These are phyloP conservation scores for Neonectria neomacrospora DNA, from an alignment of 2,329 filamentous ascomycete species.

Conservation along the genomic window DNA sequence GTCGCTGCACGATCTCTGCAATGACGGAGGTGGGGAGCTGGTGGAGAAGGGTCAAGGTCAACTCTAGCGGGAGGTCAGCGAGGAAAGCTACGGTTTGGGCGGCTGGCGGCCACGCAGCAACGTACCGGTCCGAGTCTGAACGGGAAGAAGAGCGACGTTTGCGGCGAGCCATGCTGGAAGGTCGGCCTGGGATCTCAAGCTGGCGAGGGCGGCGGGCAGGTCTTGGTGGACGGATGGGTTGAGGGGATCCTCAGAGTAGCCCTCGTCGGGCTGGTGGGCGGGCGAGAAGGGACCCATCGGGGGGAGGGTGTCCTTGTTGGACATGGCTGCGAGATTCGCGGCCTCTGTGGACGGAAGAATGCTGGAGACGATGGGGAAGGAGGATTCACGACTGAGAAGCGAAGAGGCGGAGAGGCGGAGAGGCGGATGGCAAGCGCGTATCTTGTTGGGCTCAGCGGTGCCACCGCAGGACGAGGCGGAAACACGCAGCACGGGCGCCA, in stretches of 20 bases:
- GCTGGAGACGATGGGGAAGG: conserved; percentile 16
- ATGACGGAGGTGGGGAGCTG: conserved; percentile 84
- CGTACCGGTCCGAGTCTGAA: conserved; percentile 62
- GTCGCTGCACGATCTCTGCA: conserved; percentile 80
- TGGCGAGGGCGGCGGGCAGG: conserved; percentile 48
- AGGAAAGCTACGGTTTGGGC: background rate
- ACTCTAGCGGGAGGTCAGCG: conserved; percentile 63
- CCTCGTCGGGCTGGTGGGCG: conserved; percentile 77
- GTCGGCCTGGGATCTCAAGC: conserved; percentile 54
- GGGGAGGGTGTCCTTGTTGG: conserved; percentile 42
- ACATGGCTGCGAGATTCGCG: conserved; percentile 42
- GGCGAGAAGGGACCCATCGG: conserved; percentile 62
- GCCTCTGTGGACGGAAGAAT: conserved; percentile 34
- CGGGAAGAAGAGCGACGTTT: conserved; percentile 61
- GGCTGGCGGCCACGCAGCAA: conserved; percentile 15
- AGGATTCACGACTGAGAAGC: background rate
- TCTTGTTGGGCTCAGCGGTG: background rate
- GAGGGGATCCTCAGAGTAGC: conserved; percentile 82
- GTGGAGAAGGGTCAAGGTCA: conserved; percentile 81
- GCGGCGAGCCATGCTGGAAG: conserved; percentile 62
- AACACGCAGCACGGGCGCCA: conserved; percentile 1
- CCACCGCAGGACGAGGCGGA: background rate
- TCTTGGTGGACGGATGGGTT: conserved; percentile 54
- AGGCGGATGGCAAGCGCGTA: background rate
- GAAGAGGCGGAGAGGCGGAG: background rate